Evolutionary conservation across 495 filamentous ascomycete species (phyloP).

Genomic region (Penicillium crystallinum): DNA sequence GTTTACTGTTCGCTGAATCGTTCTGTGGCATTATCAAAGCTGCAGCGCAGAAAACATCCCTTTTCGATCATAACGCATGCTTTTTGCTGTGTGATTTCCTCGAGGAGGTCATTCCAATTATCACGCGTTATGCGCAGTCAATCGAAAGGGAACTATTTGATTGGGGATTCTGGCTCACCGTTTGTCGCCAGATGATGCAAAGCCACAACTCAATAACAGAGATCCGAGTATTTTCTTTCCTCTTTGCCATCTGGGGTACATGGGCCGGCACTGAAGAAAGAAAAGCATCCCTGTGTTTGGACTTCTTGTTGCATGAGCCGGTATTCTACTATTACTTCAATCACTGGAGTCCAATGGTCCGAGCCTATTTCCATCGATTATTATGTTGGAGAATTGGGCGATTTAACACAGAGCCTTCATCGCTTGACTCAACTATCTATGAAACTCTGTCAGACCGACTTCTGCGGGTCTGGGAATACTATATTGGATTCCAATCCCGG

Average conservation of each 20-base stretch:
- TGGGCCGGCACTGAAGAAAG: constrained; percentile 61
- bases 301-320: constrained; percentile 73
- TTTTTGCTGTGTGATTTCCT: constrained; percentile 91
- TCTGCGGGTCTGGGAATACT: constrained; percentile 71
- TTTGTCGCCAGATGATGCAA: constrained; percentile 74
- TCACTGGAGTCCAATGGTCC: constrained; percentile 98
- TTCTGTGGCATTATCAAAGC: constrained; percentile 71
- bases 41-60: constrained; percentile 66
- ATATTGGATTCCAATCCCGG: constrained; percentile 62
- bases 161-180: constrained; percentile 87
- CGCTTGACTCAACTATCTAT: constrained; percentile 69
- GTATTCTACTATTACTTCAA: constrained; percentile 83
- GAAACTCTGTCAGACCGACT: constrained; percentile 63
- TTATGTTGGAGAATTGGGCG: constrained; percentile 88
- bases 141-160: constrained; percentile 50
- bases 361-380: constrained; percentile 91
- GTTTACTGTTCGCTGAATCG: constrained; percentile 70
- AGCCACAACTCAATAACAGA: constrained; percentile 95
- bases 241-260: constrained; percentile 76
- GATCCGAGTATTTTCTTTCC: constrained; percentile 78
- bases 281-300: constrained; percentile 67
- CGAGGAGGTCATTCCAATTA: constrained; percentile 66
- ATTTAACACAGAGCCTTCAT: constrained; percentile 62
- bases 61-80: constrained; percentile 84
- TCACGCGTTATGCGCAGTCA: constrained; percentile 52